Evolutionary conservation across 2,329 filamentous ascomycete species (phyloP), one percentile per base, ranked within the genome.

Genomic region (Capronia coronata): DNA sequence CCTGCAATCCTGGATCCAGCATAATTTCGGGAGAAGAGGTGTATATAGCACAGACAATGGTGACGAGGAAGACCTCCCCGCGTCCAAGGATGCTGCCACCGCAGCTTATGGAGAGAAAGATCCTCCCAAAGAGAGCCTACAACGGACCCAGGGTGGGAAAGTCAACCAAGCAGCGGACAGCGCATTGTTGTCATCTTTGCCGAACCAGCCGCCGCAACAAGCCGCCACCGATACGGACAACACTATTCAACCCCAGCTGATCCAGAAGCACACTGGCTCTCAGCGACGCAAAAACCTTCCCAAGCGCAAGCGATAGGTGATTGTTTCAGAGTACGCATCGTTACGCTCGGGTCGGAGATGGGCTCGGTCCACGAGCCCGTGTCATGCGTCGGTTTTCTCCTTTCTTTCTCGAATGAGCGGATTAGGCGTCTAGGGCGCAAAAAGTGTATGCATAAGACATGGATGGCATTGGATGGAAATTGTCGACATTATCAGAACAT

Each of bases 1-100:
- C 10, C 27, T 56, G 27, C 39, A 52, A 30, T 38, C 29, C 9
- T 58, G 56, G 56, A 37, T 58, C 16, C 38, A 49, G 23, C 37
- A 46, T 13, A 41, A 45, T n/a, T 49, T 46, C 39, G 42, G 41
- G 13, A 21, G 45, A 9, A 18, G 13, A 8, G 23, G 2, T 16
- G 16, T 6, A 8, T 7, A 34, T 13, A 34, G 29, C 43, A 50
- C 14, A 21, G 43, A 40, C 25, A 50, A 14, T 13, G 46, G 27
- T 30, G 30, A 43, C 29, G 30, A 34, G 14, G 22, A 39, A 18
- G 16, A 37, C 18, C 18, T 35, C 2, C n/a, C 16, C 7, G 23
- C 7, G 18, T 5, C 9, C 4, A 19, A 37, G 11, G 16, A 39
- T 19, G 18, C 45, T 2, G 27, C 19, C 32, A 29, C 40, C 35